Base-by-base conservation (phyloP, 2,329 filamentous ascomycete genomes). In the Penicillium sp. region DNA sequence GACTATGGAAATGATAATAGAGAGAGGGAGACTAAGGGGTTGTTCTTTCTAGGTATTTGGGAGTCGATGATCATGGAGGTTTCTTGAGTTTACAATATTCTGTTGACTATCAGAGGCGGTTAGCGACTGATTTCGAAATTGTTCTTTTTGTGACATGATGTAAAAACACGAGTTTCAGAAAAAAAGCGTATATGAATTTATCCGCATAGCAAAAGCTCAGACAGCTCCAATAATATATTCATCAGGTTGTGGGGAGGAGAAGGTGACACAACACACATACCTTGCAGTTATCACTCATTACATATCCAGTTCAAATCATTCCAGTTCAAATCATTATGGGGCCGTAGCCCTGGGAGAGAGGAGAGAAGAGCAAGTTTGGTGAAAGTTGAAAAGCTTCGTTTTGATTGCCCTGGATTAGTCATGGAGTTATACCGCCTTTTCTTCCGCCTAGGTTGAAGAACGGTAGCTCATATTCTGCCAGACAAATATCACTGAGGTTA, bases 211-310 rank as follows among this genome's bases (percentile, higher is more conserved):
- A 58, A 71, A 64, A 72, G 73, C 79, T 83, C 83, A 85, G 87
- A 90, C 86, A 89, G 87, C 87, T 90, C 87, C 87, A 90, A 89
- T 89, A 88, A 72, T 70, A 71, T 67, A 68, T 71, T 86, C 84
- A 86, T 86, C 84, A 84, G 77, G 57, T 55, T 50, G 49, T 61
- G 64, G 61, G 43, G 22, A 49, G 14, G 40, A 44, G 31, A 49
- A 38, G 26, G 16, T 29, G 14, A 34, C 31, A 32, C 26, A 5
- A 38, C 32, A 50, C 18, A 59, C 70, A 58, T 71, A 73, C 70
- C 70, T 71, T 68, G 50, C 50, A 44, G 39, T 51, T 66, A 60
- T 50, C 53, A 53, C 59, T 67, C 68, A 72, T 72, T 58, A n/a
- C n/a, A n/a, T n/a, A 67, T 71, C 65, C 60, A 60, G 32, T 53